A percentile compares a stretch with the other conserved stretches of the same genome.
These are phyloP conservation scores for Chlorella variabilis DNA, from an alignment of 163 green algal species.

Conservation along the genomic window DNA sequence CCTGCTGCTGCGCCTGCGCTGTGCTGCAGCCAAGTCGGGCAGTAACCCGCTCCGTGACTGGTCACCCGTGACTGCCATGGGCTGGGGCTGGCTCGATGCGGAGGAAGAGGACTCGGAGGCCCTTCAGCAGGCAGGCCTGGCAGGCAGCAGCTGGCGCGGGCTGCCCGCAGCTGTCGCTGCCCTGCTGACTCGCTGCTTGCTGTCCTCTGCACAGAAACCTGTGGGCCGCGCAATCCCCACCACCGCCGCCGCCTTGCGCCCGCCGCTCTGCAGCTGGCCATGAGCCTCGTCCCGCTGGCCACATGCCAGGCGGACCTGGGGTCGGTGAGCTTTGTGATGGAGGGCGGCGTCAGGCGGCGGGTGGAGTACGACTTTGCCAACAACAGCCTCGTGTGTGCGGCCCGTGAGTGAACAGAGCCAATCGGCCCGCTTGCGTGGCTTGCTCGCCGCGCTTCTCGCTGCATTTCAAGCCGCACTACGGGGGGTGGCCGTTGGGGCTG, in stretches of 20 bases:
- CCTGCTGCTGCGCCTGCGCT: not conserved
- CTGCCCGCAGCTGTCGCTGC: too few species aligned
- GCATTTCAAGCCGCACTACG: too few species aligned
- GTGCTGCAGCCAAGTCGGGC: not conserved
- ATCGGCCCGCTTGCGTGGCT: too few species aligned
- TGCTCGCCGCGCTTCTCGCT: too few species aligned
- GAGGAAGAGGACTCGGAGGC: not conserved
- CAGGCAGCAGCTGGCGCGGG: too few species aligned
- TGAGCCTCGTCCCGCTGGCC: not conserved
- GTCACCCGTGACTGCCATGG: not conserved
- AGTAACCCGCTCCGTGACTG: not conserved
- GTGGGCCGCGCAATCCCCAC: too few species aligned
- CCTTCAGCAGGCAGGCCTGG: not conserved
- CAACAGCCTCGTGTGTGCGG: not conserved
- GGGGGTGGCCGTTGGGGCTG: too few species aligned
- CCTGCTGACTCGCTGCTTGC: too few species aligned
- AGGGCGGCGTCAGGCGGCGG: not conserved
- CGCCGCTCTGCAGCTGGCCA: not conserved
- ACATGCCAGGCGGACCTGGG: not conserved
- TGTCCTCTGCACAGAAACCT: too few species aligned
- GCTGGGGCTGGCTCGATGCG: not conserved
- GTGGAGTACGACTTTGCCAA: not conserved
- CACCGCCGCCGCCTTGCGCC: too few species aligned
- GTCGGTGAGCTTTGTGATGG: not conserved
- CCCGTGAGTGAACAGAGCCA: too few species aligned